A percentile compares a stretch with the other conserved stretches of the same genome.
phyloP scores from a whole-genome alignment of 2,329 filamentous ascomycete species.

The Tympanopsis confertula region DNA sequence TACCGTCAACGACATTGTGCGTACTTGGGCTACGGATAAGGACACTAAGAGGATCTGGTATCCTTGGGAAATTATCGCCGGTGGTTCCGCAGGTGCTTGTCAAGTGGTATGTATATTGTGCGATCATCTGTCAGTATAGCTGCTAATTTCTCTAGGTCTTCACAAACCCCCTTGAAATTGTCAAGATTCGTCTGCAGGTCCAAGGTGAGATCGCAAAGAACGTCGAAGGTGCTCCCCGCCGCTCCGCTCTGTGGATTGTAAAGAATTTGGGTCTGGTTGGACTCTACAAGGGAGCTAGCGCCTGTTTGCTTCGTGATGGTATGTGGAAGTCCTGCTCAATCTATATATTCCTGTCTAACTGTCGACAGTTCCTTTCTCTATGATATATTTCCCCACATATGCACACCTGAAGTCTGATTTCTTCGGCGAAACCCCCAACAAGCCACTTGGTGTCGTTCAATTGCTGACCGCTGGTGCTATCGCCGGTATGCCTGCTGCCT shows the following conservation, averaged over 20 bases:
- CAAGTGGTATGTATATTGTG: slow-evolving; percentile 69
- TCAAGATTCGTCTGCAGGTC: slow-evolving; percentile 96
- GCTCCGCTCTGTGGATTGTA: slow-evolving; percentile 96
- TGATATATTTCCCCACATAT: slow-evolving; percentile 98
- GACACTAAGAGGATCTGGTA: slow-evolving; percentile 62
- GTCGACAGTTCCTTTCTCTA: slow-evolving; percentile 73
- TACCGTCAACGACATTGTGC: slow-evolving; percentile 90
- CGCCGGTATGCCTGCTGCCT: slow-evolving; percentile 80
- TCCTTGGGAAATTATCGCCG: slow-evolving; percentile 68
- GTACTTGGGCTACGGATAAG: slow-evolving; percentile 62
- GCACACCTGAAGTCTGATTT: slow-evolving; percentile 85
- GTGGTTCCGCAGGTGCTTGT: slow-evolving; percentile 80
- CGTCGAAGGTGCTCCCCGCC: slow-evolving; percentile 64
- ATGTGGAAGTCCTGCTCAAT: neutral
- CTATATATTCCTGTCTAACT: neutral
- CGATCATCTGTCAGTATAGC: slow-evolving; percentile 2
- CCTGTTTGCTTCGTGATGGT: slow-evolving; percentile 77
- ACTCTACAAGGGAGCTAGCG: slow-evolving; percentile 91
- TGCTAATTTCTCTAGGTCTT: slow-evolving; percentile 59
- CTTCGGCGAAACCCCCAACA: slow-evolving; percentile 78
- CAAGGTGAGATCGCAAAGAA: slow-evolving; percentile 91
- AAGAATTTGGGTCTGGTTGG: slow-evolving; percentile 87
- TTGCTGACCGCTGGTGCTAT: slow-evolving; percentile 91
- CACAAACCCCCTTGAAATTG: slow-evolving; percentile 95
- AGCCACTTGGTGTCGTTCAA: slow-evolving; percentile 82